phyloP scores from a whole-genome alignment of 257 asterid species.

The Solanum tarapatanum region DNA sequence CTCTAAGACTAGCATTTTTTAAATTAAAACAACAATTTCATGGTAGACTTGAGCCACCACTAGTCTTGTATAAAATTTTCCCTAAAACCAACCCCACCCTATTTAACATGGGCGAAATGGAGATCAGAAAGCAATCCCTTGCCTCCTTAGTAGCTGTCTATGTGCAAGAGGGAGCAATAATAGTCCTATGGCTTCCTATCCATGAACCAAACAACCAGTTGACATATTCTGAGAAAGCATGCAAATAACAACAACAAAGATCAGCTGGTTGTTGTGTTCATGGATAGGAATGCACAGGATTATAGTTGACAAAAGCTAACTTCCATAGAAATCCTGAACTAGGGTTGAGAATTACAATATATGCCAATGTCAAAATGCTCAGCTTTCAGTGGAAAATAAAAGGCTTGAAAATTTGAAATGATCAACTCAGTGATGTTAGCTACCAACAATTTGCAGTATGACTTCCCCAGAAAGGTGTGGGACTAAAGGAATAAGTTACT shows the following conservation, averaged over 20 bases:
- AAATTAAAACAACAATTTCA: neutral
- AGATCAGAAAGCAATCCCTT: neutral
- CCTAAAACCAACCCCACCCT: neutral
- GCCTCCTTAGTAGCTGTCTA: neutral
- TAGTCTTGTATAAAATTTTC: neutral
- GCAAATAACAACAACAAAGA: neutral
- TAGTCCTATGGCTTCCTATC: neutral
- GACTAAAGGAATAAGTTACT: conserved; percentile 7
- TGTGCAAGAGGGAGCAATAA: neutral
- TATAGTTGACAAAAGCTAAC: neutral
- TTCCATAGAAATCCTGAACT: neutral
- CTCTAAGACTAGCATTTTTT: neutral
- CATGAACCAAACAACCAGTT: neutral
- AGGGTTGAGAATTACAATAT: neutral
- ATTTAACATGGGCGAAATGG: neutral
- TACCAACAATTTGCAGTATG: neutral
- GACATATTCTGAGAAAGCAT: neutral
- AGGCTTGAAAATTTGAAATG: neutral
- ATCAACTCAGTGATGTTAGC: neutral
- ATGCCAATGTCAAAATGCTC: neutral
- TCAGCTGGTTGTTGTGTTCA: neutral
- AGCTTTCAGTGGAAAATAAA: neutral
- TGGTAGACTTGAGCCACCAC: neutral
- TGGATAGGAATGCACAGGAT: neutral
- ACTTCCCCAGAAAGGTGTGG: neutral